Evolutionary conservation across 352 stramenopile species (phyloP).

Genomic region (Phytopythium boreale): DNA sequence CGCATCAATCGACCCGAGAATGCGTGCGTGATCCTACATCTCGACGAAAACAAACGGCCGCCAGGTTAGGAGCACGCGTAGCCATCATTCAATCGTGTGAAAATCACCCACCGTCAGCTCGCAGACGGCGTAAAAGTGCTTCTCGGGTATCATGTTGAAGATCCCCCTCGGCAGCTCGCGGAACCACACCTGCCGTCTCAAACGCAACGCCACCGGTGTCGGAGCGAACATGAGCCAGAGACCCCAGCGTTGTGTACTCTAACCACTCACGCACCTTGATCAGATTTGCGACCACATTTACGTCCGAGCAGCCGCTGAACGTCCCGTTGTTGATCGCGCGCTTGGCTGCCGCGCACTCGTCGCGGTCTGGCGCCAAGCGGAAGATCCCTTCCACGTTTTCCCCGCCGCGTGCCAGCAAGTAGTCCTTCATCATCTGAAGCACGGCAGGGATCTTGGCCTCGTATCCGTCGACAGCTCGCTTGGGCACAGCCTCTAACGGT

Average conservation of each 20-base stretch:
- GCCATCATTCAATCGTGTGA: background rate
- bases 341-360: constrained; percentile 52
- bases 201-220: no score
- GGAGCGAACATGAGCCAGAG: background rate
- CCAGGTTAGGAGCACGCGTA: background rate
- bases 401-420: constrained; percentile 47
- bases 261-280: constrained; percentile 54
- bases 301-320: constrained; percentile 56
- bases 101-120: constrained; percentile 30
- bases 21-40: constrained; percentile 27
- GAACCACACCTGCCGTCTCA: constrained; percentile 70
- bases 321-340: constrained; percentile 63
- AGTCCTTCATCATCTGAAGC: constrained; percentile 71
- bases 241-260: background rate
- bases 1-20: constrained; percentile 31
- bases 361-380: constrained; percentile 66
- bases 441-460: constrained; percentile 65
- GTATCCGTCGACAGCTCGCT: constrained; percentile 57
- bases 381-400: constrained; percentile 68
- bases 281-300: constrained; percentile 78
- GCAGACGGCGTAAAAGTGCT: constrained; percentile 50
- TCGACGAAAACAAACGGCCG: background rate
- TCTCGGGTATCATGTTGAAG: constrained; percentile 65
- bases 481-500: constrained; percentile 54
- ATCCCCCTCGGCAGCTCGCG: constrained; percentile 71